phyloP scores from a whole-genome alignment of 2,329 filamentous ascomycete genomes.

The Domatiomyces catenatus region DNA sequence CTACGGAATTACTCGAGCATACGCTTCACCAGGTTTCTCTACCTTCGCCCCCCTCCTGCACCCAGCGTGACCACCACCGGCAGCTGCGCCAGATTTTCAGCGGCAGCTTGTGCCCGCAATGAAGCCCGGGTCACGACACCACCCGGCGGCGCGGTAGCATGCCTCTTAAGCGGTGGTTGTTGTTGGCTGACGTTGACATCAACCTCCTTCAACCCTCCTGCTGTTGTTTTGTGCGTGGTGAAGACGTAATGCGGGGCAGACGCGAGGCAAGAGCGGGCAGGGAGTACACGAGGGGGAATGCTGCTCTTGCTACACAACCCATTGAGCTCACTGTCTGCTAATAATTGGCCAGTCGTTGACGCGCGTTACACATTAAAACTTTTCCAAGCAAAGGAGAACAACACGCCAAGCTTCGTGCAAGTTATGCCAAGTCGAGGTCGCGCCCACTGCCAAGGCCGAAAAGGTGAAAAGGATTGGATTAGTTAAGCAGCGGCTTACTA shows the following conservation, averaged over 20 bases:
- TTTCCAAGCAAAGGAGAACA: not conserved
- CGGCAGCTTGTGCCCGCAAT: conserved; percentile 4
- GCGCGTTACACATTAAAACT: not conserved
- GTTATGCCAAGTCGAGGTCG: too few species aligned
- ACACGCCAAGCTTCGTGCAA: not conserved
- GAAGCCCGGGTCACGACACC: conserved; percentile 8
- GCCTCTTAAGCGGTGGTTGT: conserved; percentile 12
- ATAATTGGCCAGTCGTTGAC: not conserved
- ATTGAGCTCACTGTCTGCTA: not conserved
- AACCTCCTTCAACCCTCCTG: conserved; percentile 27
- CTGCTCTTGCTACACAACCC: not conserved
- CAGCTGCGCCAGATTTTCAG: conserved; percentile 4
- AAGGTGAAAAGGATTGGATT: too few species aligned
- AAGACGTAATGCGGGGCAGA: not conserved
- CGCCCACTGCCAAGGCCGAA: too few species aligned
- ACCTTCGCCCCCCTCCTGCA: conserved; percentile 21
- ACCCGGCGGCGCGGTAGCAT: conserved; percentile 13
- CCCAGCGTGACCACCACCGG: conserved; percentile 19
- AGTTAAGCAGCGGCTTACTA: too few species aligned
- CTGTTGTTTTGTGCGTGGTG: not conserved
- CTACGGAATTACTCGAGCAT: too few species aligned
- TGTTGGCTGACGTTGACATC: conserved; percentile 29
- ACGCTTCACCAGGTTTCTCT: conserved; percentile 22
- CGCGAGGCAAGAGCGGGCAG: not conserved
- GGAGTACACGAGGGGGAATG: not conserved